Base-by-base conservation (phyloP, 2,329 filamentous ascomycete genomes). In the Parascedosporium putredinis region DNA sequence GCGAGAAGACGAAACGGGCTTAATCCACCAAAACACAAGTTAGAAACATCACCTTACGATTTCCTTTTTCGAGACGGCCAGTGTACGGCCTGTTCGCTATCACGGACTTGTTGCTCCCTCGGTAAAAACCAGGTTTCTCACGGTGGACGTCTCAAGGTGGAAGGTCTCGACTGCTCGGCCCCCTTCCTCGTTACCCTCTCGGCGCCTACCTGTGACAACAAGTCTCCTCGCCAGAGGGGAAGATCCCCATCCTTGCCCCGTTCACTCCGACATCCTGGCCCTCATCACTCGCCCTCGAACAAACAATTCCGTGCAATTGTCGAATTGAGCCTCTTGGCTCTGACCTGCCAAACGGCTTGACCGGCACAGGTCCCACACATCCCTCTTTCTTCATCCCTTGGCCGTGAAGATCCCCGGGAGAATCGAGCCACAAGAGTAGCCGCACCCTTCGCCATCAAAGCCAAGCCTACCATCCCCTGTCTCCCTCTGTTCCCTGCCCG, bases 101-200 rank as follows among this genome's bases (percentile, higher is more conserved):
- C 23, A 23, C 27, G 29, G 27, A 23, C 27, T 5, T n/a, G 3
- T 23, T 36, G 31, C 40, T 33, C 40, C 36, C 33, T 22, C 46
- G 38, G 16, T 6, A 20, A 16, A 23, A 42, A 38, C 46, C 46
- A 38, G 46, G 31, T 48, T 48, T 38, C 46, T 48, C 31, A 48
- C 46, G n/a, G 9, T 23, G 27, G 46, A 48, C 46, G 46, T 48
- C 46, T 48, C 46, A 14, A 48, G 20, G n/a, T n/a, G n/a, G n/a
- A n/a, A 42, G 38, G 16, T 42, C 20, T 42, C 38, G 38, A 42
- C 12, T 20, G 20, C 38, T 20, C 20, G 38, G 12, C 5, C 20
- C 20, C 38, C 38, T 33, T 22, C 31, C 14, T 10, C 33, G 14
- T 9, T 22, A 12, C n/a, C 27, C 9, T 9, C 10, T 46, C 27